Evolutionary conservation across 768 basidiomycete genomes (phyloP).

Genomic region (Lentinus tigrinus): DNA sequence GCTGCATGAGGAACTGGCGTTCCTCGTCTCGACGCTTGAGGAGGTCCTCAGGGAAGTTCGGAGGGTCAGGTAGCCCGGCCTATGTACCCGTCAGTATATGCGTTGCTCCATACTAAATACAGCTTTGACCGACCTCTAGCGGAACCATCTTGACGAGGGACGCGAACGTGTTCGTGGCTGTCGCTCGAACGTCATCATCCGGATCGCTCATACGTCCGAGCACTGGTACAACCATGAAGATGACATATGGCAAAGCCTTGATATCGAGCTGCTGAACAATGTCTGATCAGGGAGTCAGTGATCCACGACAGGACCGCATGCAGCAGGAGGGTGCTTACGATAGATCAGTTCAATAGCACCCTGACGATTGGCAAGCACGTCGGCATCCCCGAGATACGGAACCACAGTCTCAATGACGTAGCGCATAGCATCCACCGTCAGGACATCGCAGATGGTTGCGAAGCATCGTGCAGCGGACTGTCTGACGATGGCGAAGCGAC

Average conservation of each 20-base stretch:
- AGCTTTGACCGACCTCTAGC: conserved; percentile 66
- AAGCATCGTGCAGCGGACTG: conserved; percentile 86
- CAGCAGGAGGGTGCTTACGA: conserved; percentile 54
- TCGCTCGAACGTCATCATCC: conserved; percentile 87
- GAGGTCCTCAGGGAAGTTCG: conserved; percentile 85
- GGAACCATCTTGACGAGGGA: conserved; percentile 98
- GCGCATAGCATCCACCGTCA: conserved; percentile 84
- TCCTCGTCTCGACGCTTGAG: conserved; percentile 84
- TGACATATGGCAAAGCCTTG: conserved; percentile 93
- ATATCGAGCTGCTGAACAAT: conserved; percentile 90
- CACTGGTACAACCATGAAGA: conserved; percentile 94
- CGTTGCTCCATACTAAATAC: background rate
- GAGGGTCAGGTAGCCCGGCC: conserved; percentile 97
- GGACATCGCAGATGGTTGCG: conserved; percentile 82
- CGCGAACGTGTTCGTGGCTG: conserved; percentile 97
- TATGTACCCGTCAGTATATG: conserved; percentile 29
- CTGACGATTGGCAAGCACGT: conserved; percentile 73
- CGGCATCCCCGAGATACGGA: conserved; percentile 78
- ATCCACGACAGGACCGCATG: background rate
- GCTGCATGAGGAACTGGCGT: conserved; percentile 87
- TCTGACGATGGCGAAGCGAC: conserved; percentile 85
- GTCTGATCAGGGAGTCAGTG: conserved; percentile 45
- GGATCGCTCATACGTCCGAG: conserved; percentile 96
- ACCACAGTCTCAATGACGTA: conserved; percentile 85
- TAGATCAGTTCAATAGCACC: conserved; percentile 89